Base-by-base conservation (phyloP, 352 stramenopile species). In the Pilasporangium apinafurcum region DNA sequence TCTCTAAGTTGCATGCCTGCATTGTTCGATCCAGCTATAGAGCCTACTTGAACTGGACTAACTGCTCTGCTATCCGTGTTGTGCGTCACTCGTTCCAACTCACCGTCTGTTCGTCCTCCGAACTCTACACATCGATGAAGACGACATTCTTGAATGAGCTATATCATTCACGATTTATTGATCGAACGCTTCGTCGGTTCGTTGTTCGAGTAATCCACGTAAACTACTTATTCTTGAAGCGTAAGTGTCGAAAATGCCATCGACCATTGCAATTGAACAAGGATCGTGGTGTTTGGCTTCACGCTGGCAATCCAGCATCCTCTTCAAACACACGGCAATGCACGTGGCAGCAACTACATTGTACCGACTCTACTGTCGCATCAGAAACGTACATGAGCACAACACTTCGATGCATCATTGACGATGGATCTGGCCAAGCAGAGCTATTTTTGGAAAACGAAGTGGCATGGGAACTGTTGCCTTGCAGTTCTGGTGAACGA, bases 201-300 rank as follows among this genome's bases (percentile, higher is more conserved):
- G 55, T 84, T 0, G 74, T 86, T 22, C 56, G 62, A 5, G 67
- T 91, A 29, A 66, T 83, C n/a, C 79, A 93, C 33, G 44, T 92
- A 8, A 88, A 53, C 38, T 90, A 91, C 37, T 72, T 82, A 12
- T 39, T 87, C 1, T 39, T 93, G 5, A 93, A 93, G 51, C 68
- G 74, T 20, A 73, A 68, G 22, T 93, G 82, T 36, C 24, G 36
- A 7, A 44, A 56, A 21, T 93, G 82, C 37, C 65, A 88, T 16
- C 55, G 68, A 21, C 38, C 53, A 2, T 37, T 93, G 20, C 37
- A 54, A 8, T 42, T 87, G 5, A 37, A 83, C 16, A 75, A 55
- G n/a, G 59, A 47, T 10, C 62, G 62, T 21, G 53, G 60, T 3
- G 40, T 58, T 22, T 87, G 74, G 67, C 53, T 65, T 8, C 72